These are phyloP conservation scores for Flaveria linearis DNA, from an alignment of 129 eudicot genomes.

Conservation along the genomic window DNA sequence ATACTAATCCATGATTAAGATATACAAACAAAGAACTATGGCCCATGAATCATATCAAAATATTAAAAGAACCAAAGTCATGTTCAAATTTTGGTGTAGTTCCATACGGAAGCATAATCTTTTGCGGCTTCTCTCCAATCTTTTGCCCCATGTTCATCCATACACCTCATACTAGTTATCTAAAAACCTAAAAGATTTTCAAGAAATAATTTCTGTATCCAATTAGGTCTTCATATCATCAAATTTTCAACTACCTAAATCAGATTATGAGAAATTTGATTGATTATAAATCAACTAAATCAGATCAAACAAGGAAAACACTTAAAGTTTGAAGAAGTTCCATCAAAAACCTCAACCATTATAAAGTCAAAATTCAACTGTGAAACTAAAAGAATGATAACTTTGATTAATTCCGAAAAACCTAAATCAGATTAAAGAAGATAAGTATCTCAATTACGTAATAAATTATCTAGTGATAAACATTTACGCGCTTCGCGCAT, in stretches of 20 bases:
- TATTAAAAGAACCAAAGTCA: too few species aligned
- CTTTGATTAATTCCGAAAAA: neutral
- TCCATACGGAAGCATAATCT: conserved; percentile 93
- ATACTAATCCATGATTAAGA: too few species aligned
- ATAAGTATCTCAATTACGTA: conserved; percentile 22
- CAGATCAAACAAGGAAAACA: conserved; percentile 26
- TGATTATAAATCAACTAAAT: conserved; percentile 11
- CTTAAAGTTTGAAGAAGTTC: conserved; percentile 9
- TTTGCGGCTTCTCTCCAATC: conserved; percentile 70
- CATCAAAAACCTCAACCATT: neutral
- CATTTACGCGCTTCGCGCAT: too few species aligned
- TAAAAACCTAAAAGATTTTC: neutral
- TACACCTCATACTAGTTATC: conserved; percentile 32
- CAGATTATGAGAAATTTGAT: conserved; percentile 13
- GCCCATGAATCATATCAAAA: too few species aligned
- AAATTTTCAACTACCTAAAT: conserved; percentile 11
- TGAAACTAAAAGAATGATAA: conserved; percentile 8
- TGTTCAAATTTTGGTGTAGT: conserved; percentile 16
- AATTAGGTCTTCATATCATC: conserved; percentile 21
- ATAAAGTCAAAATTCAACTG: conserved; percentile 6
- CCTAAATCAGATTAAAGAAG: conserved; percentile 21
- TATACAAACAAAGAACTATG: too few species aligned
- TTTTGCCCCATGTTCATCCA: conserved; percentile 49
- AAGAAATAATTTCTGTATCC: conserved; percentile 15
- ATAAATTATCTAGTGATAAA: neutral